Conservation (phyloP, 805 yeast genomes). For the Kuraishia cidri region DNA sequence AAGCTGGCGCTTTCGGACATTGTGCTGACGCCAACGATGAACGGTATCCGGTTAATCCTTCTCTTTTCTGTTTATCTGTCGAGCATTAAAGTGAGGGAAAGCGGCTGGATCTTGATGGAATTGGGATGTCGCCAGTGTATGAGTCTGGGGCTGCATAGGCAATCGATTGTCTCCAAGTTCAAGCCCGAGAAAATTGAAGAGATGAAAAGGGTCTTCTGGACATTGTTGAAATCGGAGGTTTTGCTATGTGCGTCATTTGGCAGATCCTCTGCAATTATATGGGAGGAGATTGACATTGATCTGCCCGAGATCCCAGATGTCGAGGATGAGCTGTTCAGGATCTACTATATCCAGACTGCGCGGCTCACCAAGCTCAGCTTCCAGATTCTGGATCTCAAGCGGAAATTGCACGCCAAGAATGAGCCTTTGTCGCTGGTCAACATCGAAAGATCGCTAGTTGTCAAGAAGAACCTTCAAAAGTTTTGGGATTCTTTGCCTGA, state of each 20-base stretch:
- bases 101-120: slow-evolving; percentile 37
- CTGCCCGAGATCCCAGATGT: slow-evolving; percentile 22
- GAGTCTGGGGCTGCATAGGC: slow-evolving; percentile 38
- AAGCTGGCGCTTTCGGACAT: slow-evolving; percentile 32
- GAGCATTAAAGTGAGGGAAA: slow-evolving; percentile 34
- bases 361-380: slow-evolving; percentile 26
- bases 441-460: slow-evolving; percentile 27
- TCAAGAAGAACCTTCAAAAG: slow-evolving; percentile 22
- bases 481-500: slow-evolving; percentile 24
- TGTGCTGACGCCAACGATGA: slow-evolving; percentile 31
- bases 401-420: slow-evolving; percentile 17
- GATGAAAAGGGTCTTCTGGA: slow-evolving; percentile 33
- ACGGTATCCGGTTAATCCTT: slow-evolving; percentile 32
- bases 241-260: slow-evolving; percentile 34
- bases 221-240: slow-evolving; percentile 30
- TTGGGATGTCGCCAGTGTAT: slow-evolving; percentile 37
- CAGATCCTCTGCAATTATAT: slow-evolving; percentile 31
- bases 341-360: slow-evolving; percentile 22
- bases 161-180: slow-evolving; percentile 23
- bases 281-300: slow-evolving; percentile 33
- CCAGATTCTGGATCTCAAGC: slow-evolving; percentile 29
- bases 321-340: slow-evolving; percentile 18
- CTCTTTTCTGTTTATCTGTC: slow-evolving; percentile 33
- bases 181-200: slow-evolving; percentile 25
- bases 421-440: slow-evolving; percentile 30